Conservation (phyloP, 257 asterid species). For the Solanum chmielewskii region DNA sequence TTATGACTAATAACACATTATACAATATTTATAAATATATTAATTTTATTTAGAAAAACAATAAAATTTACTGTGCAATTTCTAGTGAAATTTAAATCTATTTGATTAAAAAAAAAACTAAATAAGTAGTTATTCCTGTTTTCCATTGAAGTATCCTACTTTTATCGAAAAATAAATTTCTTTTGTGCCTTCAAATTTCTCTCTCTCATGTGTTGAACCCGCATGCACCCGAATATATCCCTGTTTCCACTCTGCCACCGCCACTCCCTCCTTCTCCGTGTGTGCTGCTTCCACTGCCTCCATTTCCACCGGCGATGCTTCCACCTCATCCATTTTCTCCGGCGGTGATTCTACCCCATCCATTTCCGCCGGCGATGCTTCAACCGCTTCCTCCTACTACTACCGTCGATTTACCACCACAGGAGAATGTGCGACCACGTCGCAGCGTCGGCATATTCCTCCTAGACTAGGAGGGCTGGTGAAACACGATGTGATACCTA, state of each 20-base stretch:
- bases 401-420: not conserved
- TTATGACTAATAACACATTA: too few relatives aligned
- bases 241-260: not conserved
- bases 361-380: not conserved
- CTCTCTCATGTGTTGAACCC: not conserved
- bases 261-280: not conserved
- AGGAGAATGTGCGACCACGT: not conserved
- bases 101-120: too few relatives aligned
- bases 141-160: not conserved
- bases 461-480: not conserved
- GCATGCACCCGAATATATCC: not conserved
- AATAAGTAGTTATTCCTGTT: too few relatives aligned
- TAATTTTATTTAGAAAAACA: too few relatives aligned
- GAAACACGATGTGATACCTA: constrained; percentile 17
- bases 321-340: not conserved
- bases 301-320: not conserved
- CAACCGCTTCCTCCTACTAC: not conserved
- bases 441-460: not conserved
- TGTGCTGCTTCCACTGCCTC: not conserved
- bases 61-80: too few relatives aligned
- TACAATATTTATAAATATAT: too few relatives aligned
- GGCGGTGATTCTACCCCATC: not conserved
- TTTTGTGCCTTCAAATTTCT: not conserved
- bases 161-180: not conserved
- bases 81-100: accelerated